Conservation (phyloP, 179 eudicot species). For the Beta lomatogona region DNA sequence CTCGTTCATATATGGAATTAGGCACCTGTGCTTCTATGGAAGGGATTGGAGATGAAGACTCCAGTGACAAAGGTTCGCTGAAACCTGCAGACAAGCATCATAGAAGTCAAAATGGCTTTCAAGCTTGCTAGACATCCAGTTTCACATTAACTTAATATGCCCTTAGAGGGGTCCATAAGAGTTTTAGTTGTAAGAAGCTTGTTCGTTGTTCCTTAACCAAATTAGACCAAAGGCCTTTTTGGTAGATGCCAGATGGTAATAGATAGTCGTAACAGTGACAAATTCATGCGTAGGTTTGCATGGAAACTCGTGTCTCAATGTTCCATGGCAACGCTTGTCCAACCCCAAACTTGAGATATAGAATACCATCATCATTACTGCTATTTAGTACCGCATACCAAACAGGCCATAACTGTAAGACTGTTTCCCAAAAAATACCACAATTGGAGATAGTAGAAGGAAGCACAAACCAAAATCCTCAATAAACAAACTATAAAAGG, state of each 20-base stretch:
- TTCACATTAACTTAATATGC: no score
- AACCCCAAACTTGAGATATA: no score
- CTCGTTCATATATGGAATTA: slow-evolving; percentile 34
- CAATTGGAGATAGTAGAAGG: neutral
- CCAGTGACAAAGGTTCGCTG: slow-evolving; percentile 31
- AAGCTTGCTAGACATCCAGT: neutral
- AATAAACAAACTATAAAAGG: neutral
- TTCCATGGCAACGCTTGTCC: no score
- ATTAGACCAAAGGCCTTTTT: neutral
- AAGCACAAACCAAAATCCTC: neutral
- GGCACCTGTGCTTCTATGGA: slow-evolving; percentile 38
- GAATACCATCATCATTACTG: no score
- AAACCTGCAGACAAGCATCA: slow-evolving; percentile 32
- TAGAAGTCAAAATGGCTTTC: neutral
- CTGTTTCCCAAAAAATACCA: neutral
- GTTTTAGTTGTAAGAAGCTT: neutral
- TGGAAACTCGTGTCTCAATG: no score
- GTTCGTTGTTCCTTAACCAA: neutral
- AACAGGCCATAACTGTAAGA: no score
- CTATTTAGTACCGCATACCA: no score
- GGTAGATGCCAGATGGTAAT: no score
- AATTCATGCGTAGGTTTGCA: no score
- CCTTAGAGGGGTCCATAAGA: neutral
- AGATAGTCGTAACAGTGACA: no score
- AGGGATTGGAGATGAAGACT: slow-evolving; percentile 32